phyloP scores from a whole-genome alignment of 1,284 basidiomycete species.

The Ganoderma lucidum region DNA sequence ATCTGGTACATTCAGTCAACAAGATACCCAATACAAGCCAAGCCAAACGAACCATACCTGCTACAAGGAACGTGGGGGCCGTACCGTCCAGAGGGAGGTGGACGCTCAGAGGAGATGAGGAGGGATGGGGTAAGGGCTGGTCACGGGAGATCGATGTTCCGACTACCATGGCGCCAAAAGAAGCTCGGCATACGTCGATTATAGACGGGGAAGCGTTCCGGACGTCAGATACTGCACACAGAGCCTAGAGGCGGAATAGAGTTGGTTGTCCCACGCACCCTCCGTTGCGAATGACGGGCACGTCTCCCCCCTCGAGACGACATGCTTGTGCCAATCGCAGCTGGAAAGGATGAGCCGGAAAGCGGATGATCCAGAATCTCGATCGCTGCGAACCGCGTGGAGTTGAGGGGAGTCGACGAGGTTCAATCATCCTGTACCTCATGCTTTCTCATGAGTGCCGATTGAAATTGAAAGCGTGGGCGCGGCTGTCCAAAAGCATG shows the following conservation, averaged over 20 bases:
- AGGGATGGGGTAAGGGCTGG: neutral
- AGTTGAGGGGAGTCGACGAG: neutral
- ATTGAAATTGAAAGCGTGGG: neutral
- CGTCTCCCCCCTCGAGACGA: neutral
- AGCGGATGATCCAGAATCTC: neutral
- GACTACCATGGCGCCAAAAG: conserved; percentile 5
- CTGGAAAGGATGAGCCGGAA: neutral
- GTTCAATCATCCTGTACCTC: neutral
- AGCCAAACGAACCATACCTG: neutral
- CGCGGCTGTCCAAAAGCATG: too few species aligned
- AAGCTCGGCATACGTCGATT: conserved; percentile 4
- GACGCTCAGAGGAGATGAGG: neutral
- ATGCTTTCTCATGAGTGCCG: neutral
- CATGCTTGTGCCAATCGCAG: neutral
- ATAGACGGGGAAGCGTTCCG: conserved; percentile 4
- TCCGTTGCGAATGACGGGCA: neutral
- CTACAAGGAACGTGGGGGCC: neutral
- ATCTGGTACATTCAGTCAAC: neutral
- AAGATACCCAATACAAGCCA: neutral
- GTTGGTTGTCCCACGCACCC: neutral
- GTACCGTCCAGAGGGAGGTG: neutral
- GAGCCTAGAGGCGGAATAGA: neutral
- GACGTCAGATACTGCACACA: neutral
- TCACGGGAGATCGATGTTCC: conserved; percentile 4
- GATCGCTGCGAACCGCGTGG: neutral